These are phyloP conservation scores for Aspergillus novofumigatus DNA, from an alignment of 2,329 filamentous ascomycete species.

Conservation along the genomic window DNA sequence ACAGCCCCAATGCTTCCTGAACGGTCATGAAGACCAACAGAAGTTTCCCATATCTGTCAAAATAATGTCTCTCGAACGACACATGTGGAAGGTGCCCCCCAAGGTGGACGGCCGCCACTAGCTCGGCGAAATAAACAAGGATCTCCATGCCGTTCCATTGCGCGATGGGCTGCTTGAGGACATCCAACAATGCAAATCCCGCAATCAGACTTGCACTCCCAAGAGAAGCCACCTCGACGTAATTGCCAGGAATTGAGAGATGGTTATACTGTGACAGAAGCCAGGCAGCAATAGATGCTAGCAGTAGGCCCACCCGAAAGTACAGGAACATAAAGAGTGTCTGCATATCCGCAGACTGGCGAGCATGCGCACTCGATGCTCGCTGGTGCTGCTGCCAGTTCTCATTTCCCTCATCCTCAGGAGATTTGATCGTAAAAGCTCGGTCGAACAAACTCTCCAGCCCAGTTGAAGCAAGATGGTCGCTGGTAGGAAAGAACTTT, in stretches of 20 bases:
- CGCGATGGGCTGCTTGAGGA: slow-evolving; percentile 32
- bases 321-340: slow-evolving; percentile 23
- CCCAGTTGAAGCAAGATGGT: slow-evolving; percentile 41
- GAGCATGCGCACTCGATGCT: slow-evolving; percentile 2
- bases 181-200: slow-evolving; percentile 38
- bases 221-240: slow-evolving; percentile 35
- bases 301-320: slow-evolving; percentile 27
- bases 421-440: slow-evolving; percentile 38
- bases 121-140: slow-evolving; percentile 34
- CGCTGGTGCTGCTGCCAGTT: slow-evolving; percentile 16
- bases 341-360: slow-evolving; percentile 8
- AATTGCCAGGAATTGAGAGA: slow-evolving; percentile 32
- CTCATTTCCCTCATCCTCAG: slow-evolving; percentile 23
- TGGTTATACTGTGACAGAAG: slow-evolving; percentile 27
- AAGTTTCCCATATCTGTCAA: slow-evolving; percentile 37
- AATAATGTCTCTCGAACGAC: slow-evolving; percentile 29
- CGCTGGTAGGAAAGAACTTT: slow-evolving; percentile 42
- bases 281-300: slow-evolving; percentile 31
- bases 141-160: slow-evolving; percentile 39
- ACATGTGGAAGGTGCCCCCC: slow-evolving; percentile 32
- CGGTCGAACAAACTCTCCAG: slow-evolving; percentile 45
- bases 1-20: slow-evolving; percentile 34
- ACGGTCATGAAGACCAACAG: slow-evolving; percentile 37
- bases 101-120: slow-evolving; percentile 35
- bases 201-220: slow-evolving; percentile 38